Conservation (phyloP, 768 basidiomycete species). For the Termitomyces sp. region DNA sequence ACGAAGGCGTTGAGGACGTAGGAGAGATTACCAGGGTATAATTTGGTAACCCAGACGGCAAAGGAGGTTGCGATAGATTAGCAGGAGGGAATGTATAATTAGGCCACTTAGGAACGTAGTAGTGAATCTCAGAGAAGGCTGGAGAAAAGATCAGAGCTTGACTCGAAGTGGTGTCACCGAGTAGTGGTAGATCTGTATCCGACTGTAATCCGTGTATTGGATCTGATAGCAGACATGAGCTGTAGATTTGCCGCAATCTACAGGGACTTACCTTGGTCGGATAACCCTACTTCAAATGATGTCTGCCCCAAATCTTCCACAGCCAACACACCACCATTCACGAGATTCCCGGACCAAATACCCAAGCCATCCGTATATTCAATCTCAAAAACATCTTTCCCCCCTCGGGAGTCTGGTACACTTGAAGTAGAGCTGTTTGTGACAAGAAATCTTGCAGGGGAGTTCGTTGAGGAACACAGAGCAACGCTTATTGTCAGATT, state of each 20-base stretch:
- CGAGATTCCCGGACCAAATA: conserved; percentile 41
- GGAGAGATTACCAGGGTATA: conserved; percentile 52
- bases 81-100: conserved; percentile 71
- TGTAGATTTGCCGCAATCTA: background rate
- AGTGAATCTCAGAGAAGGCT: conserved; percentile 29
- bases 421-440: conserved; percentile 39
- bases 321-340: conserved; percentile 45
- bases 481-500: conserved; percentile 44
- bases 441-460: conserved; percentile 51
- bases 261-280: conserved; percentile 30
- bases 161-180: conserved; percentile 72
- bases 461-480: conserved; percentile 31
- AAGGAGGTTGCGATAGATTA: conserved; percentile 37
- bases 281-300: conserved; percentile 56
- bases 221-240: conserved; percentile 21
- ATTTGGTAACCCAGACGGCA: conserved; percentile 39
- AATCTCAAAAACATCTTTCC: conserved; percentile 43
- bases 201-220: conserved; percentile 42
- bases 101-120: conserved; percentile 48
- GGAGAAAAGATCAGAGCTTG: conserved; percentile 72
- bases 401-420: conserved; percentile 32
- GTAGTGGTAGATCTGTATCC: conserved; percentile 36
- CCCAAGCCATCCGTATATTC: conserved; percentile 42
- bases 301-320: conserved; percentile 34
- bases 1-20: conserved; percentile 32